These are phyloP conservation scores for Fusarium sublunatum DNA, from an alignment of 2,329 filamentous ascomycete species.

Conservation along the genomic window DNA sequence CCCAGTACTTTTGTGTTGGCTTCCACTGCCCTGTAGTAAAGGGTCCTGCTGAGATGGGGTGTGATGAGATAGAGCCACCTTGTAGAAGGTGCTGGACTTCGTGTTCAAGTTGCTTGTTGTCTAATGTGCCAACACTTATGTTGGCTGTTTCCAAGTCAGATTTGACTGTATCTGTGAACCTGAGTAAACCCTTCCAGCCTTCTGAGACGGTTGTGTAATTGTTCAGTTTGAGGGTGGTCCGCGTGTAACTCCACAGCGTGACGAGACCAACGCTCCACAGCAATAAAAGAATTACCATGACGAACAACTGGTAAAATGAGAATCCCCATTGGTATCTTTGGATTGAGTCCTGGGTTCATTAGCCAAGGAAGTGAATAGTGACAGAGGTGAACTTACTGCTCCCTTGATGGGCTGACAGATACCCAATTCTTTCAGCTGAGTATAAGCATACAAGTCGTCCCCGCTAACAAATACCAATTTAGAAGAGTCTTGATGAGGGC, in stretches of 20 bases:
- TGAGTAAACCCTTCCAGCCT: slow-evolving; percentile 7
- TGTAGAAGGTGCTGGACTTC: background rate
- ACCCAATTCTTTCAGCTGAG: background rate
- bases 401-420: slow-evolving; percentile 12
- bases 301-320: slow-evolving; percentile 17
- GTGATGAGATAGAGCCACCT: slow-evolving; percentile 2
- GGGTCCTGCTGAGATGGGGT: background rate
- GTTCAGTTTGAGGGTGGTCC: background rate
- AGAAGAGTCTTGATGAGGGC: background rate
- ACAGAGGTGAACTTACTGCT: background rate
- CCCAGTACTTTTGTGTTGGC: background rate
- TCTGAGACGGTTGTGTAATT: rapidly evolving
- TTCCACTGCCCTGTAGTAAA: background rate
- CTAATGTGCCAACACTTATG: background rate
- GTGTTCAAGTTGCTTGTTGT: background rate
- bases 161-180: background rate
- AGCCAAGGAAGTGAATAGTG: rapidly evolving
- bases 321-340: slow-evolving; percentile 23
- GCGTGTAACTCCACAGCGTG: background rate
- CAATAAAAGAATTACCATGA: background rate
- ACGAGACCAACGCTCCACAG: slow-evolving; percentile 1
- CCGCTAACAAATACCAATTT: background rate
- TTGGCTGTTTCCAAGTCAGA: background rate
- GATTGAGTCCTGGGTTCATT: rapidly evolving
- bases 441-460: background rate